Evolutionary conservation across 345 rosid genomes (phyloP), one percentile per base, ranked within the genome.

Genomic region (Lagerstroemia speciosa): DNA sequence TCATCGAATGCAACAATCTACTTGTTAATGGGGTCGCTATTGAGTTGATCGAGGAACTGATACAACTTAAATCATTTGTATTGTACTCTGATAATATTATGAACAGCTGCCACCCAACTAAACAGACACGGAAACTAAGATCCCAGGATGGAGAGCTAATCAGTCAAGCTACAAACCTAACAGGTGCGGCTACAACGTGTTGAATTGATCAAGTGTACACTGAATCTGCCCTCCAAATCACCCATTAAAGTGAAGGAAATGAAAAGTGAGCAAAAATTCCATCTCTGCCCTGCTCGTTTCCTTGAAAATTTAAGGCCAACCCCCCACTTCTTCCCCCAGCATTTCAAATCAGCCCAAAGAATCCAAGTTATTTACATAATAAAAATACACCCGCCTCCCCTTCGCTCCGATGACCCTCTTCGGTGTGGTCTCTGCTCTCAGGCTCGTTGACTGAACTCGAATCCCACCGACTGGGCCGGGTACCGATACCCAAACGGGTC

Each of bases 401-500:
- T 0, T 22, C 17, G 16, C 36, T 4, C 79, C 69, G 75, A 27
- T 17, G 17, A n/a, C 55, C 52, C 22, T 46, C 16, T 22, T 12
- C 24, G 10, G 1, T 15, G 8, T 26, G 61, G 61, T 6, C 15
- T 2, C 31, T 9, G 24, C 61, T 7, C 5, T 1, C n/a, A 0
- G 31, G 14, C 43, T 84, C 71, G 78, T 29, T 68, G 87, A 61
- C 83, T 81, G 58, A 86, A 87, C 74, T 81, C 96, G 72, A 78
- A 88, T 58, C 82, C 85, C 6, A 55, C 76, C 37, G 68, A 12
- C 30, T 87, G 91, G 63, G 76, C 67, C 85, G 89, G 72, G 81
- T 71, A 73, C 37, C 88, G 76, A 29, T 74, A 85, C 72, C 88
- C 90, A 45, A 72, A 83, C 72, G 84, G 83, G 78, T 88, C 89